phyloP scores from a whole-genome alignment of 257 asterid species.

The Solanum clarkiae region DNA sequence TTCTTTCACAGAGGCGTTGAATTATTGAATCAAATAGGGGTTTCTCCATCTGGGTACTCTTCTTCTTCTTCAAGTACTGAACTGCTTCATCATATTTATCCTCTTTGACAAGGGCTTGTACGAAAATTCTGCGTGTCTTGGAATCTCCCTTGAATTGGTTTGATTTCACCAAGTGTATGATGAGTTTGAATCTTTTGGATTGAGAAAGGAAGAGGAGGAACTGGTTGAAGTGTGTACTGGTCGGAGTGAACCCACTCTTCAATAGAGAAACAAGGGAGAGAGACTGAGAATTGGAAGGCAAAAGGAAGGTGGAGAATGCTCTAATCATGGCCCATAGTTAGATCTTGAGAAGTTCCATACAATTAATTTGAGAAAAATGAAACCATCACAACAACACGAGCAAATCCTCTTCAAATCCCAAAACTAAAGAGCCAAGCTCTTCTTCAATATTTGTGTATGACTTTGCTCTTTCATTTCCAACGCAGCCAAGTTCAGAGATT shows the following conservation, averaged over 20 bases:
- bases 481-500: background rate
- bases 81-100: conserved; percentile 41
- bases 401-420: background rate
- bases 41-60: conserved; percentile 8
- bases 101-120: conserved; percentile 41
- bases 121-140: conserved; percentile 24
- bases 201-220: conserved; percentile 39
- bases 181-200: conserved; percentile 28
- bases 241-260: conserved; percentile 51
- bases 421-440: background rate
- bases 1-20: conserved; percentile 38
- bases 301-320: background rate
- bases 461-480: background rate
- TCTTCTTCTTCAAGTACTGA: conserved; percentile 19
- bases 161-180: conserved; percentile 29
- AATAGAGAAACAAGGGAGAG: conserved; percentile 31
- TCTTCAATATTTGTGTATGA: background rate
- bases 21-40: conserved; percentile 31
- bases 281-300: conserved; percentile 3
- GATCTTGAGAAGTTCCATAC: background rate
- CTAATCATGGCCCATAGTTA: background rate
- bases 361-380: background rate
- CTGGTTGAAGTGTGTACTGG: conserved; percentile 40
- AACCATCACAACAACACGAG: background rate
- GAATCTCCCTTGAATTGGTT: conserved; percentile 26